Conservation (phyloP, 2,329 filamentous ascomycete genomes). For the Neopestalotiopsis rosae region DNA sequence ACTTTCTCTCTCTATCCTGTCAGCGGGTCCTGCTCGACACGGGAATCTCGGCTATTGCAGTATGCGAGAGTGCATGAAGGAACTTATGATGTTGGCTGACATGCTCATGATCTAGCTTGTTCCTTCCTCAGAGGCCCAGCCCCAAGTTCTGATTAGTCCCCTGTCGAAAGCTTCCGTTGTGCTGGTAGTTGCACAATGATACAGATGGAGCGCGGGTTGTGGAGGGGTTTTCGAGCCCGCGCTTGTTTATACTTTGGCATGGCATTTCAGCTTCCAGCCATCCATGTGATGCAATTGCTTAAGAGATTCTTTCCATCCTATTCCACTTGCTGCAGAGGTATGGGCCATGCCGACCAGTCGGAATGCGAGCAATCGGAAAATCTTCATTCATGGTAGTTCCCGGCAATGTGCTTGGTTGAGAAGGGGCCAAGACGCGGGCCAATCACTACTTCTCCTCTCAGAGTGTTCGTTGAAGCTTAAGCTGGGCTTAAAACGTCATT, state of each 20-base stretch:
- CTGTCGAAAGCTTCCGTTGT: not conserved
- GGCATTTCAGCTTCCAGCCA: not conserved
- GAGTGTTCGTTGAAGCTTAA: not conserved
- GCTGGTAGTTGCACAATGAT: not conserved
- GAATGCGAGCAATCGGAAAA: not conserved
- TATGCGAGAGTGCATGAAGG: not conserved
- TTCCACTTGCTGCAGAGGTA: not conserved
- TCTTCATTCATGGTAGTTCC: not conserved
- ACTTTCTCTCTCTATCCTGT: not conserved
- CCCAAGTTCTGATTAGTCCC: not conserved
- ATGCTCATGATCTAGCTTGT: not conserved
- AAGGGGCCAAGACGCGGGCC: not conserved
- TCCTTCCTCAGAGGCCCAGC: not conserved
- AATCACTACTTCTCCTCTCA: not conserved
- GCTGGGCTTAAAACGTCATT: not conserved
- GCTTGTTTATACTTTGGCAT: not conserved
- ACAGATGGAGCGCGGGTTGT: not conserved
- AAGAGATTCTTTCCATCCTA: not conserved
- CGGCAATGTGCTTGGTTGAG: not conserved
- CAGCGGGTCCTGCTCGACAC: not conserved
- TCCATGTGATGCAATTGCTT: not conserved
- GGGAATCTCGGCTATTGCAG: not conserved
- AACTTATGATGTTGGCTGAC: not conserved
- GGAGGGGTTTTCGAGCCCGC: not conserved
- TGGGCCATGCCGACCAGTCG: not conserved